Base-by-base conservation (phyloP, 345 rosid genomes). In the Lenwebbia sp. region DNA sequence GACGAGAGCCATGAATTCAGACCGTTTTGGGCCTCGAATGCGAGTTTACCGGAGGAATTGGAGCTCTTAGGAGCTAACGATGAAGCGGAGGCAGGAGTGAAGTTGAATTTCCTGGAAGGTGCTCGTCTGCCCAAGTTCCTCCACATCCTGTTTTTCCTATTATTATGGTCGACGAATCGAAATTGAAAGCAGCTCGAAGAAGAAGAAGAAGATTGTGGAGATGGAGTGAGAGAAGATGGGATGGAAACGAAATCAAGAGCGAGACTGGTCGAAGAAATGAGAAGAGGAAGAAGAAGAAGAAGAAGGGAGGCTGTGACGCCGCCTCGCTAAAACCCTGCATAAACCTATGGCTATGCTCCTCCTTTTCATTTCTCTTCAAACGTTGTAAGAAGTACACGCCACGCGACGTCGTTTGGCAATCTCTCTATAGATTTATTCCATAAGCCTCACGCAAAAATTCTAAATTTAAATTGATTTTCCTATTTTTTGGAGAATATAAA, bases 101-200 rank as follows among this genome's bases (percentile, higher is more conserved):
- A 84, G 86, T 87, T 37, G 60, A 93, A 84, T 88, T 91, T 91
- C 82, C 91, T 76, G 15, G 88, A 56, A 83, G 92, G 82, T 86
- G 93, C 95, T 88, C 90, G 87, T 83, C 86, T 93, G 52, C 93
- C 87, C 53, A 96, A 84, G 92, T 83, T 90, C 85, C 94, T 95
- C 99, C 99, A 95, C 99, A 97, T 96, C 74, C 37, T 81, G 86
- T 41, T 49, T 17, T 76, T 15, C 82, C 30, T 47, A 51, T 17
- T 8, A 21, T 17, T 57, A 19, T 3, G 60, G 54, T 14, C 5
- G 53, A 51, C 15, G 83, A 54, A 58, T 83, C 51, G 30, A 47
- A 65, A 26, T 25, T 9, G 83, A 50, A 49, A 33, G 65, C 41
- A 54, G 41, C 28, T 58, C 74, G 51, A 76, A 81, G 50, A 65